Conservation (phyloP, 1,139 yeast species). For the Lodderomyces beijingensis region DNA sequence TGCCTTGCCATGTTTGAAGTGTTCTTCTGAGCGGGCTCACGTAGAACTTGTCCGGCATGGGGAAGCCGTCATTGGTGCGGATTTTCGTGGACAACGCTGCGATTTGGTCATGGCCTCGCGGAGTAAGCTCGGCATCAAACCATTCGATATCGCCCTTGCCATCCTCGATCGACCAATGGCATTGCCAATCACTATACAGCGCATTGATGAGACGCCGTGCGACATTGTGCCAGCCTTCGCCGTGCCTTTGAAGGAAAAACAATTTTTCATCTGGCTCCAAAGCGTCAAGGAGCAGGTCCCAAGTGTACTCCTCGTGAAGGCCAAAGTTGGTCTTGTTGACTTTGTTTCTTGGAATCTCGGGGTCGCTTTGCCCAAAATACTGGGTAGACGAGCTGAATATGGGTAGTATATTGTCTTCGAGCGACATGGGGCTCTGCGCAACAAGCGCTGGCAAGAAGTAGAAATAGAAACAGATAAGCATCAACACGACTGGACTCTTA, state of each 20-base stretch:
- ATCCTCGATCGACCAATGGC: constrained; percentile 27
- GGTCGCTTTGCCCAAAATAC: constrained; percentile 20
- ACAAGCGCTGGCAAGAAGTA: too few relatives aligned
- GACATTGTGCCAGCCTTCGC: constrained; percentile 38
- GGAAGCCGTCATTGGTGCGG: constrained; percentile 15
- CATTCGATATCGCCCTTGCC: constrained; percentile 32
- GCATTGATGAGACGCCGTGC: constrained; percentile 14
- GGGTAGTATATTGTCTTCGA: constrained; percentile 5
- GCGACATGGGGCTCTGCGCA: background rate
- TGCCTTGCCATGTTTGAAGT: constrained; percentile 27
- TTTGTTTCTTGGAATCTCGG: constrained; percentile 8
- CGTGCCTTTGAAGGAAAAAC: constrained; percentile 38
- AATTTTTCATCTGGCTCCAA: constrained; percentile 19
- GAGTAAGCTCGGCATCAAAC: constrained; percentile 37
- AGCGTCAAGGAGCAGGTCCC: constrained; percentile 13
- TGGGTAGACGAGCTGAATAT: constrained; percentile 8
- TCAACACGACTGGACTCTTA: too few relatives aligned
- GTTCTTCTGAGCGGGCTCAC: constrained; percentile 36
- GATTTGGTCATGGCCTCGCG: constrained; percentile 22
- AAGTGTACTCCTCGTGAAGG: constrained; percentile 14
- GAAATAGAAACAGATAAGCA: too few relatives aligned
- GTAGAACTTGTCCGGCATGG: constrained; percentile 26
- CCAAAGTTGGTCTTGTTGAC: constrained; percentile 18
- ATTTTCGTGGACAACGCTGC: constrained; percentile 16
- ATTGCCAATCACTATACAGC: constrained; percentile 25